Evolutionary conservation across 2,329 filamentous ascomycete species (phyloP), one percentile per base, ranked within the genome.

Genomic region (Pseudodiploospora longispora): DNA sequence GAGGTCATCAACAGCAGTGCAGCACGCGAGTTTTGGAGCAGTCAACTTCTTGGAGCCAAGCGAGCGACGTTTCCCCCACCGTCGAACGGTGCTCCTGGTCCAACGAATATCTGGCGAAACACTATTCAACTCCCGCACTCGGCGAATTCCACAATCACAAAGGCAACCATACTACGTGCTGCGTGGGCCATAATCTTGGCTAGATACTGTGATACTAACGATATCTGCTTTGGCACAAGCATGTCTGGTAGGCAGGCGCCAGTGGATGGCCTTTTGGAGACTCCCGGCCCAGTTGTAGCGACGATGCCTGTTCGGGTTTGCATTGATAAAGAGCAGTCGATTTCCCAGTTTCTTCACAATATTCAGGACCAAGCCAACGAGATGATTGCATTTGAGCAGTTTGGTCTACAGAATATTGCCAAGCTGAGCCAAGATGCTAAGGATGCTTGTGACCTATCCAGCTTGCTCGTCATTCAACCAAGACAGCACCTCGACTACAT

Each of bases 371-470:
- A 48, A 44, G 44, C 52, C 4, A 39, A 47, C 10, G 54, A 59
- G 35, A 54, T 55, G 53, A 49, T 52, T 6, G 44, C 48, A 2
- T 53, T 44, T 37, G 60, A 57, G 40, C 50, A 61, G 8, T 47
- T 55, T 10, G 55, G 57, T 6, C 42, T 63, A 4, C 52, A 56
- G 9, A 53, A 59, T 34, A 50, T 38, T 72, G 36, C 42, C 5
- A 46, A 40, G 30, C 2, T 46, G 5, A 40, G 40, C n/a, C 27
- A 12, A 7, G 47, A 55, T 29, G 44, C 54, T 4, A 39, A 46
- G 9, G 38, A 30, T n/a, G 38, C 46, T 2, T 46, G 42, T 10
- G 40, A 50, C 1, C 43, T 50, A 31, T 40, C 39, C 1, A 47
- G 37, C 19, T 30, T 50, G 12, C 12, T 50, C 30, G 10, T 50